Conservation (phyloP, 148 eudicot genomes). For the Vaccinium darrowii region DNA sequence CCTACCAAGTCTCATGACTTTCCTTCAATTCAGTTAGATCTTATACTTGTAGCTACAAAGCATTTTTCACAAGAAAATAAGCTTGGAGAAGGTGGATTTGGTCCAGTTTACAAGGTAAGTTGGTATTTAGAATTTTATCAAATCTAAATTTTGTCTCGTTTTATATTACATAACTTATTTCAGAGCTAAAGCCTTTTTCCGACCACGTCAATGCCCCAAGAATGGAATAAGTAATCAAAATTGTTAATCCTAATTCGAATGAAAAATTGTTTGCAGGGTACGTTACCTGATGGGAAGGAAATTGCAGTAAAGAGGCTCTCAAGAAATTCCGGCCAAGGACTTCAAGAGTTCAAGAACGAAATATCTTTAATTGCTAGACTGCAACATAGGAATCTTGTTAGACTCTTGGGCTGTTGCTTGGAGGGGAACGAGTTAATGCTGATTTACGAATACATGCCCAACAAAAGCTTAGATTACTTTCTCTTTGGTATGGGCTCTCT, state of each 20-base stretch:
- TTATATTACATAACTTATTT: not conserved
- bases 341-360: conserved; percentile 36
- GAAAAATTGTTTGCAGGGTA: conserved; percentile 26
- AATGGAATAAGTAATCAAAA: not conserved
- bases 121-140: not conserved
- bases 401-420: conserved; percentile 37
- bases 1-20: not conserved
- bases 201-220: not conserved
- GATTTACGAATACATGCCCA: conserved; percentile 39
- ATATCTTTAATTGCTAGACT: conserved; percentile 34
- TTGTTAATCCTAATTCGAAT: not conserved
- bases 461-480: conserved; percentile 37
- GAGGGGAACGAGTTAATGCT: conserved; percentile 29
- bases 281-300: conserved; percentile 31
- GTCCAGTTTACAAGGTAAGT: conserved; percentile 25
- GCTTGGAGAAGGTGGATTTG: conserved; percentile 30
- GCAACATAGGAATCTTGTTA: conserved; percentile 41
- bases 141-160: not conserved
- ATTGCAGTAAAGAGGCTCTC: conserved; percentile 45
- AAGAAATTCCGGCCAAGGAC: conserved; percentile 34
- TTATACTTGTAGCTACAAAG: conserved; percentile 6
- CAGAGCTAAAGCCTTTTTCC: not conserved
- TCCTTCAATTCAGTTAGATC: not conserved
- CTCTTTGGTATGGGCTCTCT: not conserved
- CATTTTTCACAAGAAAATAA: conserved; percentile 25